phyloP scores from a whole-genome alignment of 2,329 filamentous ascomycete genomes.

The Phyllosticta ampelicida region DNA sequence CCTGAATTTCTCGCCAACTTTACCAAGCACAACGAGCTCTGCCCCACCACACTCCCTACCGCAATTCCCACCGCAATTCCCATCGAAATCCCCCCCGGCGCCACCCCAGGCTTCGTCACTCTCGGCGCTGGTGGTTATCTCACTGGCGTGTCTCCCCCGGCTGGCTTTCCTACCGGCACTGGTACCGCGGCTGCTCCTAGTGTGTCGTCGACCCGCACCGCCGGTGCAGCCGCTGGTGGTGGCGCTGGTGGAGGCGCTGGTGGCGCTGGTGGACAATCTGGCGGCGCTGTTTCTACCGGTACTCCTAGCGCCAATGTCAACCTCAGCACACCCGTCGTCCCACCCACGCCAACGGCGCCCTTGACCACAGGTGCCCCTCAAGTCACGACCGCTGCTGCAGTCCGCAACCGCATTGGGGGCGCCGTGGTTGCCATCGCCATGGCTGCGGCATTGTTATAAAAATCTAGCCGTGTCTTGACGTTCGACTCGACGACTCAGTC shows the following conservation, averaged over 20 bases:
- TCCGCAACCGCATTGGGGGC: neutral
- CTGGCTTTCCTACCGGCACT: neutral
- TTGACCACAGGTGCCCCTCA: neutral
- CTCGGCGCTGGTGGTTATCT: neutral
- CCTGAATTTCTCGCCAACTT: neutral
- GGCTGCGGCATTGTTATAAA: neutral
- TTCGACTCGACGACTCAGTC: neutral
- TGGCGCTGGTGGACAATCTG: neutral
- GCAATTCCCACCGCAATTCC: no score
- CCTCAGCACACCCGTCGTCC: neutral
- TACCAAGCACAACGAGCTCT: neutral
- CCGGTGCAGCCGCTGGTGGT: neutral
- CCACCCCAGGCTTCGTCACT: neutral
- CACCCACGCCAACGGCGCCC: neutral
- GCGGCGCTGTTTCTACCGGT: neutral
- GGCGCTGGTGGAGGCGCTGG: no score
- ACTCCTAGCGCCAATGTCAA: neutral
- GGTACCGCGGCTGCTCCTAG: neutral
- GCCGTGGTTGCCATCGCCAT: neutral
- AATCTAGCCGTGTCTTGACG: neutral
- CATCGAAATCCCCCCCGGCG: neutral
- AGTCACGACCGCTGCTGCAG: neutral
- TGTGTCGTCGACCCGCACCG: neutral
- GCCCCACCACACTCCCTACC: no score
- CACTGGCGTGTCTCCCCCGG: neutral